Evolutionary conservation across 2,329 filamentous ascomycete genomes (phyloP).

Genomic region (Orbilia javanica): DNA sequence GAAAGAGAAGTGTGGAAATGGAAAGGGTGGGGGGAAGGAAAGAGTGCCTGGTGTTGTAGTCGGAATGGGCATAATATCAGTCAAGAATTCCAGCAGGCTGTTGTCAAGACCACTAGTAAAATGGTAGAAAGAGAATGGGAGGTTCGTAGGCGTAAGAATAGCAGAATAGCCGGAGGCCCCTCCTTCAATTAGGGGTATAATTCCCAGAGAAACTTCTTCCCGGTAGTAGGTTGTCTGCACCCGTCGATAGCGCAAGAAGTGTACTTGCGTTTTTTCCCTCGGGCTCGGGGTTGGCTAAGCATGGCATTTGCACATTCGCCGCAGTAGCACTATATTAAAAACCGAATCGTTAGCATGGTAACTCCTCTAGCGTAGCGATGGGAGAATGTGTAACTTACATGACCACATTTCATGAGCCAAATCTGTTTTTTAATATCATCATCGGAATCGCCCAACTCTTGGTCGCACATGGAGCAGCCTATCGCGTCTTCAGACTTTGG

Average conservation of each 20-base stretch:
- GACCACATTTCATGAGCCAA: constrained; percentile 92
- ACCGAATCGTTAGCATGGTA: constrained; percentile 27
- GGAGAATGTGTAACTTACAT: constrained; percentile 72
- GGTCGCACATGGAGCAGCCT: constrained; percentile 86
- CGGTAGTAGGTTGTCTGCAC: constrained; percentile 44
- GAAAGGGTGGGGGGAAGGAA: not conserved
- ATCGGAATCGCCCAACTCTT: constrained; percentile 80
- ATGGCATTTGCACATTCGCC: constrained; percentile 68
- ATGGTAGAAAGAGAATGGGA: not conserved
- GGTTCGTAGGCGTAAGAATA: not conserved
- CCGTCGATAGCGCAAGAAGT: constrained; percentile 57
- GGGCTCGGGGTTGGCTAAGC: constrained; percentile 61
- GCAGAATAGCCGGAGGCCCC: no score
- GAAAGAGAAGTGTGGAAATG: not conserved
- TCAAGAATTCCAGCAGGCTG: constrained; percentile 5
- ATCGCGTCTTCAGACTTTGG: constrained; percentile 79
- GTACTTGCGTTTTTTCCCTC: constrained; percentile 42
- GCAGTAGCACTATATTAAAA: constrained; percentile 68
- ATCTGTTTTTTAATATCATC: constrained; percentile 79
- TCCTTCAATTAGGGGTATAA: constrained; percentile 21
- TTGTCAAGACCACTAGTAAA: not conserved
- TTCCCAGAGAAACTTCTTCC: constrained; percentile 56
- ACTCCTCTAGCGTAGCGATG: constrained; percentile 18
- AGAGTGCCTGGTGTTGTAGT: not conserved
- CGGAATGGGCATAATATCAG: not conserved